Percentiles rank a stretch among this genome's conserved stretches.
Conservation (phyloP, 257 asterid species). For the Voacanga thouarsii region DNA sequence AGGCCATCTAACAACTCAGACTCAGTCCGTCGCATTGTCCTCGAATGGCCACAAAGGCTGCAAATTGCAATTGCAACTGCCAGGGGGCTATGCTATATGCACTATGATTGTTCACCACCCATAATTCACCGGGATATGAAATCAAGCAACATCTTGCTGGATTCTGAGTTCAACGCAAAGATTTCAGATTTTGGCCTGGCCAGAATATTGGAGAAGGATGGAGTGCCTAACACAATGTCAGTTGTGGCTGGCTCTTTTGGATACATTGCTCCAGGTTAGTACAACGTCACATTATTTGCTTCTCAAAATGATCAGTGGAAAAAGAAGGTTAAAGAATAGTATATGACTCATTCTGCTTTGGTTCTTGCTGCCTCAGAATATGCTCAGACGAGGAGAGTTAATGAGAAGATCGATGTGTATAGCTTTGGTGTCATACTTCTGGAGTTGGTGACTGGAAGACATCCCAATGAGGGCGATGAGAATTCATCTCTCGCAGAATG, state of each 20-base stretch:
- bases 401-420: slow-evolving; percentile 85
- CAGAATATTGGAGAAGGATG: slow-evolving; percentile 35
- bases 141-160: slow-evolving; percentile 49
- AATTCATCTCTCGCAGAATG: slow-evolving; percentile 67
- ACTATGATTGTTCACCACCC: slow-evolving; percentile 34
- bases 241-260: slow-evolving; percentile 44
- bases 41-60: slow-evolving; percentile 42
- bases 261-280: slow-evolving; percentile 43
- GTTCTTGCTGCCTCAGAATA: slow-evolving; percentile 50
- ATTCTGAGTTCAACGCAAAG: slow-evolving; percentile 45
- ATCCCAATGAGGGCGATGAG: slow-evolving; percentile 72
- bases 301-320: background rate
- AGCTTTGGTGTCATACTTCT: slow-evolving; percentile 85
- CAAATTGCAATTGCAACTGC: slow-evolving; percentile 40
- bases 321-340: background rate
- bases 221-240: slow-evolving; percentile 35
- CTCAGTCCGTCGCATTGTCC: slow-evolving; percentile 33
- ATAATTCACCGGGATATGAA: slow-evolving; percentile 57
- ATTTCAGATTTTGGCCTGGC: slow-evolving; percentile 65
- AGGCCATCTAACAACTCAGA: slow-evolving; percentile 25
- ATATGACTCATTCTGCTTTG: background rate
- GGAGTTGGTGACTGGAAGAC: slow-evolving; percentile 72
- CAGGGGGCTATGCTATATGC: slow-evolving; percentile 39
- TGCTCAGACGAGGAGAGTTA: slow-evolving; percentile 61
- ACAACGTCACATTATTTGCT: background rate